Evolutionary conservation across 1,284 basidiomycete species (phyloP), one percentile per base, ranked within the genome.

Genomic region (Cryptococcus sp.): DNA sequence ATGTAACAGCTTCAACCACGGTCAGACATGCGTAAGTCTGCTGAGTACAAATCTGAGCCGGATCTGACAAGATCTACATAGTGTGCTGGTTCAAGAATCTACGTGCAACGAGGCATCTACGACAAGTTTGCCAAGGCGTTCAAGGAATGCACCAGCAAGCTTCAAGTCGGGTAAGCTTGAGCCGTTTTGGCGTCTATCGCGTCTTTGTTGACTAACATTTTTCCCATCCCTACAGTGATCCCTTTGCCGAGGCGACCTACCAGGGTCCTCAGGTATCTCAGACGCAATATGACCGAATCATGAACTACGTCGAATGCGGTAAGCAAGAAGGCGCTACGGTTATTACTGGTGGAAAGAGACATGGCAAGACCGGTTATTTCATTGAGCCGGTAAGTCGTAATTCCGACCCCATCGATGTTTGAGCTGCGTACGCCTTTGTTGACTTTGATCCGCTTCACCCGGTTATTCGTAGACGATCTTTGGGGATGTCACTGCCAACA

Each of bases 281-380:
- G 66, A 64, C 67, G 30, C 76, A 76, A 64, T 72, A 70, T 65
- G 81, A 84, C 79, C 81, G 91, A 64, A 89, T 94, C 80, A 89
- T 93, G 88, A 82, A 81, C 50, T 94, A 91, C 83, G 93, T 98
- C 78, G 78, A 92, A 61, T 85, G 86, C 17, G 94, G 93, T 25
- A 91, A 88, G 81, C 69, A 85, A 50, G 83, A 88, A 52, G 93
- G 93, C 57, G 93, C 93, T n/a, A 93, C 79, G 17, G 82, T 93
- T 30, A 83, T 87, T 75, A 66, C 82, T 41, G 93, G 93, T 47
- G 93, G 94, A 46, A 83, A 84, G 51, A 85, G 88, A 47, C 79
- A 86, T 71, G 89, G 91, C 45, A 80, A 79, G 10, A 85, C 90
- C 71, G 83, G 83, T 41, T 84, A 80, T 79, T 84, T 80, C 66